phyloP scores from a whole-genome alignment of 495 filamentous ascomycete genomes.

The Copromyces sp. region DNA sequence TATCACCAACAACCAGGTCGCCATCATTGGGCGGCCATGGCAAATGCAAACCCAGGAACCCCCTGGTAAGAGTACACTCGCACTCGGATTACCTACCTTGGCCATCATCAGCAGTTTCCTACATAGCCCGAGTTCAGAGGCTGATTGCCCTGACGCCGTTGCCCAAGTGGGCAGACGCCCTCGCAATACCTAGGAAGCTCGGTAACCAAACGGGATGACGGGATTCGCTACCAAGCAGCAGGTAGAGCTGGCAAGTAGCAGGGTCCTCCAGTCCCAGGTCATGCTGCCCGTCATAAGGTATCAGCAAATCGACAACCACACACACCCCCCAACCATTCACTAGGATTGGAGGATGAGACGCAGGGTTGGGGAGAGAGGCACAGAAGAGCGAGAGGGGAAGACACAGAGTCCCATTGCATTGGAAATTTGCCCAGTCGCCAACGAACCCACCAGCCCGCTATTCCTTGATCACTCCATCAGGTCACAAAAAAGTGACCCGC shows the following conservation, averaged over 20 bases:
- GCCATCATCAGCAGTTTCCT: neutral
- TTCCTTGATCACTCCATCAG: neutral
- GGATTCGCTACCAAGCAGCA: neutral
- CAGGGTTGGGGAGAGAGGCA: neutral
- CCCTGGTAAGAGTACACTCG: neutral
- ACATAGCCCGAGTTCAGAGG: neutral
- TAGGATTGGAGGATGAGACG: neutral
- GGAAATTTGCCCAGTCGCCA: neutral
- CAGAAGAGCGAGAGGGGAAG: neutral
- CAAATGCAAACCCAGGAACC: neutral
- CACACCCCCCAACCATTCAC: no score
- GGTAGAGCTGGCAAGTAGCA: neutral
- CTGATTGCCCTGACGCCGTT: neutral
- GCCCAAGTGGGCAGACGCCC: neutral
- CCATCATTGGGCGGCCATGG: neutral
- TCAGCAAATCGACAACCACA: neutral
- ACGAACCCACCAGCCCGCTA: neutral
- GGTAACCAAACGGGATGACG: neutral
- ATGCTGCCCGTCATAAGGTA: neutral
- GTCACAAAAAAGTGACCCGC: neutral
- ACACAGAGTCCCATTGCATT: neutral
- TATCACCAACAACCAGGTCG: neutral
- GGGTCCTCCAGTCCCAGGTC: neutral
- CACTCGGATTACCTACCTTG: neutral
- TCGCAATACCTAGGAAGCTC: neutral